phyloP scores from a whole-genome alignment of 2,329 filamentous ascomycete species.

The Monosporascus sp. region DNA sequence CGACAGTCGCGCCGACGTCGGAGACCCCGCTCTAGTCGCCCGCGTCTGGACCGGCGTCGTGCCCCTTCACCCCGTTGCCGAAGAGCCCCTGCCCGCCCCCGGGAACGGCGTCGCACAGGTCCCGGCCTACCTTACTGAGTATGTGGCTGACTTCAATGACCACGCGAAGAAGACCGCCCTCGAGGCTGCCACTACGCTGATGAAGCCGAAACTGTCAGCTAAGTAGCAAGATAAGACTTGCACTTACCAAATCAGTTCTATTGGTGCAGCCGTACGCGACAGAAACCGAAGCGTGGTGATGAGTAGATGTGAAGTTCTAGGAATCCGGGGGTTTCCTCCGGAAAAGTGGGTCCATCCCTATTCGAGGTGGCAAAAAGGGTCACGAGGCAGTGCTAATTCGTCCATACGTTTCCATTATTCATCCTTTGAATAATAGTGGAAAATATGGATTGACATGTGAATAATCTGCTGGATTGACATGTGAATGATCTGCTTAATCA shows the following conservation, averaged over 20 bases:
- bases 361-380: too few relatives aligned
- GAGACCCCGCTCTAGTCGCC: conserved; percentile 35
- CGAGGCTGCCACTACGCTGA: conserved; percentile 17
- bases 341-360: too few relatives aligned
- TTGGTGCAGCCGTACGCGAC: too few relatives aligned
- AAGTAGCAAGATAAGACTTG: too few relatives aligned
- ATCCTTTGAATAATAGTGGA: too few relatives aligned
- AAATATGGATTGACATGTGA: too few relatives aligned
- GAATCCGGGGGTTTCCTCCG: too few relatives aligned
- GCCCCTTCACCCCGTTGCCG: conserved; percentile 59
- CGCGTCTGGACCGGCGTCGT: conserved; percentile 52
- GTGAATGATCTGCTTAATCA: too few relatives aligned
- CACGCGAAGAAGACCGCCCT: conserved; percentile 12
- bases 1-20: conserved; percentile 39
- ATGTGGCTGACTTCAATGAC: conserved; percentile 32
- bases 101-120: conserved; percentile 54
- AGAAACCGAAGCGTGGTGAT: conserved; percentile 10
- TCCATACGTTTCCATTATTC: too few relatives aligned
- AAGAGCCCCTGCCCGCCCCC: conserved; percentile 54
- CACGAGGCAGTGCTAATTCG: too few relatives aligned
- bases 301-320: background rate
- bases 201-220: conserved; percentile 15
- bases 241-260: too few relatives aligned
- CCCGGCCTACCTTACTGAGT: conserved; percentile 55
- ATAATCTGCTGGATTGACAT: too few relatives aligned